Evolutionary conservation across 139 green algal species (phyloP), one percentile per base, ranked within the genome.

Genomic region (Edaphochlamys debaryana): DNA sequence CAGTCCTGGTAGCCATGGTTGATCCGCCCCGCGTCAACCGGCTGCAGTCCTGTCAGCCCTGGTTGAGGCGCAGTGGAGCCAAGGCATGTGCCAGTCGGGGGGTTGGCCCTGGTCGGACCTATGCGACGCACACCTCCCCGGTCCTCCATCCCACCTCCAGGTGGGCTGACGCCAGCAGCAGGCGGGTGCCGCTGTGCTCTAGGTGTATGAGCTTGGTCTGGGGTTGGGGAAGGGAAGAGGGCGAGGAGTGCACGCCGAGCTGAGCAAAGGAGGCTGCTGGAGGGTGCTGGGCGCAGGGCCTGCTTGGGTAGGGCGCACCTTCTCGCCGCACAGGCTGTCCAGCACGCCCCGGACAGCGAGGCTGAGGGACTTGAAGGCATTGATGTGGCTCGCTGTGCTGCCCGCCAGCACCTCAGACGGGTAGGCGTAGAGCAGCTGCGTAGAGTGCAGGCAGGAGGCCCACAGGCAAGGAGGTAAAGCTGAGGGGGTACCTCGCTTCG

Each of bases 301-400:
- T 54, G 45, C 11, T 13, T 54, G 45, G 45, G 45, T 54, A 13
- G 45, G 45, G 45, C 52, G 19, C 36, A 81, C 77, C 77, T 83
- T 83, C 34, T 83, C 77, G 4, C 77, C 77, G 29, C 77, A 83
- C 13, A 83, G 72, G 66, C 77, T 83, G 77, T 83, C 77, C 32
- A 83, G 64, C 5, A 69, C 77, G 25, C 77, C 77, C 2, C 77
- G 77, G 0, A 83, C 45, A 4, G 77, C 67, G 4, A 83, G 41
- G 45, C 67, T 83, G 45, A 83, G 45, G 5, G 63, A 74, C 29
- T 69, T 83, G 77, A 83, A 83, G 32, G 75, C 58, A 27, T 81
- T 81, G 40, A 81, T 25, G 75, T 70, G 66, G 41, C 40, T 34
- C 17, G 29, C 38, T 8, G 60, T 48, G n/a, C 41, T 64, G 19